Conservation (phyloP, 129 eudicot species). For the Saussurea involucrata region DNA sequence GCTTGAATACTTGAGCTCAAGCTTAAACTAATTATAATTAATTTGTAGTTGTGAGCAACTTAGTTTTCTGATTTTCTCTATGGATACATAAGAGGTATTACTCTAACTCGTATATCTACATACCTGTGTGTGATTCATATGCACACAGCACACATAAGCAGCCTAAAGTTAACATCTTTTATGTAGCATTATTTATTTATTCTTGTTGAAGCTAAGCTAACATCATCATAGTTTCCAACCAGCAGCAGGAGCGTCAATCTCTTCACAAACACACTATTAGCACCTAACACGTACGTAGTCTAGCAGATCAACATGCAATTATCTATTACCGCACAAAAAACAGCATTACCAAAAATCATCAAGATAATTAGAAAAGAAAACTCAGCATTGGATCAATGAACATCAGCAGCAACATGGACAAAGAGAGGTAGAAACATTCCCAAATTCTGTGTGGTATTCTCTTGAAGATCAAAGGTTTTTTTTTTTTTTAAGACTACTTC, state of each 20-base stretch:
- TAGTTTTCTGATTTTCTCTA: not conserved
- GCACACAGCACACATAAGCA: not conserved
- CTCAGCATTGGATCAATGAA: not conserved
- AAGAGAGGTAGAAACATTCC: not conserved
- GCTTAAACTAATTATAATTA: not conserved
- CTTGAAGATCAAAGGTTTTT: not conserved
- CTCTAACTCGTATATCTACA: not conserved
- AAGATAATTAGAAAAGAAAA: not conserved
- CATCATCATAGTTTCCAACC: not conserved
- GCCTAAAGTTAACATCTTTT: not conserved
- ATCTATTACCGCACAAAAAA: too few relatives aligned
- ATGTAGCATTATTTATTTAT: not conserved
- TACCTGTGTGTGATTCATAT: not conserved
- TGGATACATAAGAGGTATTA: not conserved
- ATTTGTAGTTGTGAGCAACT: not conserved
- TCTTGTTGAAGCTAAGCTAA: not conserved
- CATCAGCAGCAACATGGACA: not conserved
- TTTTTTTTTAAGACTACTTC: not conserved
- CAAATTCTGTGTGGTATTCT: not conserved
- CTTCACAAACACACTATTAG: not conserved
- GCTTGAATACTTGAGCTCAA: not conserved
- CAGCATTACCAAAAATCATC: not conserved
- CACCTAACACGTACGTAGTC: not conserved
- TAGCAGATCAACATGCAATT: not conserved
- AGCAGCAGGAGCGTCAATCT: not conserved